Percentiles rank a stretch among this genome's conserved stretches.
phyloP scores from a whole-genome alignment of 2,329 filamentous ascomycete species.

The Diplodia intermedia region DNA sequence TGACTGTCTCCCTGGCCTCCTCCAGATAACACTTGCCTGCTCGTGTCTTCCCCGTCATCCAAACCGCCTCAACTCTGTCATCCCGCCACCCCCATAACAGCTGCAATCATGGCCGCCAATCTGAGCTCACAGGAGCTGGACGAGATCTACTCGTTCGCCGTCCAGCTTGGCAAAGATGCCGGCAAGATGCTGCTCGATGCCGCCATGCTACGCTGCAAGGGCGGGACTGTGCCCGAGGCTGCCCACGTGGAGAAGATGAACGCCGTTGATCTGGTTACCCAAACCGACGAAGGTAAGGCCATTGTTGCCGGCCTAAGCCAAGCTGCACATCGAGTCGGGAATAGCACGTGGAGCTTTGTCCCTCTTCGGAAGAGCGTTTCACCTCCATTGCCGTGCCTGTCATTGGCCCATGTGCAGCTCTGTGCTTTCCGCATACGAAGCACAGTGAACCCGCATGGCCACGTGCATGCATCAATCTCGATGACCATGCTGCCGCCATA shows the following conservation, averaged over 20 bases:
- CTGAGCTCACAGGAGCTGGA: slow-evolving; percentile 20
- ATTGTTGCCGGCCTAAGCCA: background rate
- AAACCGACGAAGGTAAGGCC: slow-evolving; percentile 71
- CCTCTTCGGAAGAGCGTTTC: background rate
- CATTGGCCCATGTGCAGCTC: slow-evolving; percentile 9
- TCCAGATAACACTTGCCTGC: slow-evolving; percentile 5
- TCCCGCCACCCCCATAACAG: background rate
- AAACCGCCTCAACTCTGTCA: background rate
- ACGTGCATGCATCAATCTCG: background rate
- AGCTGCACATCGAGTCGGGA: background rate
- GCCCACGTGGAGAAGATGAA: slow-evolving; percentile 72
- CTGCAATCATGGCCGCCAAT: slow-evolving; percentile 15
- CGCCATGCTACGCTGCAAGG: slow-evolving; percentile 62
- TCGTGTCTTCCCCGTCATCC: slow-evolving; percentile 5
- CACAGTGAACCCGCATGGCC: no score
- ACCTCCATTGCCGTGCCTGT: slow-evolving; percentile 34
- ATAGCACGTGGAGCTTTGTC: slow-evolving; percentile 18
- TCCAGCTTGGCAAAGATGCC: slow-evolving; percentile 73
- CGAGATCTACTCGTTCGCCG: slow-evolving; percentile 70
- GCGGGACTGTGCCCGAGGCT: slow-evolving; percentile 42
- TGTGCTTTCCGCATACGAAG: background rate
- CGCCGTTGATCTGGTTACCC: slow-evolving; percentile 77
- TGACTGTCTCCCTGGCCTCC: background rate
- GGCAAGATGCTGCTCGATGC: slow-evolving; percentile 71
- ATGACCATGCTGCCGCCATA: background rate